Conservation (phyloP, 495 filamentous ascomycete genomes). For the Lindgomyces ingoldianus region DNA sequence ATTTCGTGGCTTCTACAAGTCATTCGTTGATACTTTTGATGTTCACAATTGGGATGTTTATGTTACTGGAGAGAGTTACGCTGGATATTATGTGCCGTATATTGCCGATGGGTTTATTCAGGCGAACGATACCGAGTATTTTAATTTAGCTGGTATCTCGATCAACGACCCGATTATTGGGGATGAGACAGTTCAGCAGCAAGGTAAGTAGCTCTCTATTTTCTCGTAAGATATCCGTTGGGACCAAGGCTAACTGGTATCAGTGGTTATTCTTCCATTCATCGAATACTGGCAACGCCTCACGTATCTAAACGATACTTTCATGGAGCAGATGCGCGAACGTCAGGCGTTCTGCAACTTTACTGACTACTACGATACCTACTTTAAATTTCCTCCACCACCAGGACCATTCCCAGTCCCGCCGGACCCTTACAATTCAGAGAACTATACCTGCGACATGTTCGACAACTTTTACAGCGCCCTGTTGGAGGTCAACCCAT, state of each 20-base stretch:
- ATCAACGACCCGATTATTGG: constrained; percentile 70
- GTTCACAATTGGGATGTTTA: constrained; percentile 66
- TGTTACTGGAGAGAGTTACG: constrained; percentile 53
- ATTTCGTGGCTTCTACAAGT: constrained; percentile 56
- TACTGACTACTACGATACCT: constrained; percentile 59
- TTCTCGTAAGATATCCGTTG: constrained; percentile 34
- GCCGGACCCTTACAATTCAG: constrained; percentile 38
- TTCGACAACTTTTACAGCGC: constrained; percentile 61
- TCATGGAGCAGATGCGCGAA: constrained; percentile 58
- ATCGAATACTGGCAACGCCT: constrained; percentile 63
- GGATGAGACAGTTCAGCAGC: constrained; percentile 50
- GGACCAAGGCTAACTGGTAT: neutral
- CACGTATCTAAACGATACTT: constrained; percentile 68
- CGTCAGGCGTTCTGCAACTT: constrained; percentile 65
- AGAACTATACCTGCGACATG: constrained; percentile 52
- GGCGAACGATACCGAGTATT: constrained; percentile 65
- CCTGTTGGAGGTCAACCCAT: constrained; percentile 65
- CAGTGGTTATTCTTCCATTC: constrained; percentile 62
- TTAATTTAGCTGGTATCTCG: constrained; percentile 65
- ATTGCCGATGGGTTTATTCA: constrained; percentile 74
- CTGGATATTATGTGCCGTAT: constrained; percentile 78
- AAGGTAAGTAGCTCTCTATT: constrained; percentile 40
- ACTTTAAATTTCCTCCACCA: constrained; percentile 68
- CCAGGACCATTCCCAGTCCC: constrained; percentile 54
- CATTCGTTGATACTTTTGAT: constrained; percentile 67